Evolutionary conservation across 2,329 filamentous ascomycete genomes (phyloP).

Genomic region (Fusarium continuum): DNA sequence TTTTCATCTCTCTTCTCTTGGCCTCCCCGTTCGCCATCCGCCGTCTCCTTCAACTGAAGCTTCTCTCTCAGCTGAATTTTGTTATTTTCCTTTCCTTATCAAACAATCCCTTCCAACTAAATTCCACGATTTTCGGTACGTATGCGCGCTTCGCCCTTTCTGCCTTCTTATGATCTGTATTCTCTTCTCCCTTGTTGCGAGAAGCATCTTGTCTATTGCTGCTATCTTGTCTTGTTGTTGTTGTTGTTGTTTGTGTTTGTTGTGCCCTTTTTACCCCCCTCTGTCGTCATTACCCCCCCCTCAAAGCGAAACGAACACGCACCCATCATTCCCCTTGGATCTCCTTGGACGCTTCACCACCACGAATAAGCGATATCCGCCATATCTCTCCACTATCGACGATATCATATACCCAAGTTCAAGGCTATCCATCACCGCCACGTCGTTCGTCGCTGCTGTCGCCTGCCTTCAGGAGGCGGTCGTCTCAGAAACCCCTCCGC

Average conservation of each 20-base stretch:
- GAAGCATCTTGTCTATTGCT: slow-evolving; percentile 8
- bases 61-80: slow-evolving; percentile 27
- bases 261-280: slow-evolving; percentile 47
- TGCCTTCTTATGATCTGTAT: background rate
- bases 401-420: slow-evolving; percentile 12
- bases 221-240: slow-evolving; percentile 13
- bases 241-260: slow-evolving; percentile 34
- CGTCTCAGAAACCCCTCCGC: slow-evolving; percentile 41
- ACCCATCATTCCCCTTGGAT: slow-evolving; percentile 30
- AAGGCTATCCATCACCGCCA: slow-evolving; percentile 2
- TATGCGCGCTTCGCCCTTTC: slow-evolving; percentile 17
- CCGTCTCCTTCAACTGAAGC: slow-evolving; percentile 32
- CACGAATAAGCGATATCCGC: slow-evolving; percentile 21
- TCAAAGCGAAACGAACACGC: slow-evolving; percentile 38
- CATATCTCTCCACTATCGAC: slow-evolving; percentile 18
- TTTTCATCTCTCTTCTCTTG: slow-evolving; percentile 41
- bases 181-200: slow-evolving; percentile 1
- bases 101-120: slow-evolving; percentile 23
- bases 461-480: slow-evolving; percentile 26
- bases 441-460: slow-evolving; percentile 17
- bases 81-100: slow-evolving; percentile 30
- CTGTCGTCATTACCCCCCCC: slow-evolving; percentile 54
- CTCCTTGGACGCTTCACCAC: slow-evolving; percentile 23
- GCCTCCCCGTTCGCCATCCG: slow-evolving; percentile 29
- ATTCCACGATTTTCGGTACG: slow-evolving; percentile 37